Percentiles rank a stretch among this genome's conserved stretches.
Evolutionary conservation across 1,139 yeast genomes (phyloP).

Genomic region (Kodamaea fungicola): DNA sequence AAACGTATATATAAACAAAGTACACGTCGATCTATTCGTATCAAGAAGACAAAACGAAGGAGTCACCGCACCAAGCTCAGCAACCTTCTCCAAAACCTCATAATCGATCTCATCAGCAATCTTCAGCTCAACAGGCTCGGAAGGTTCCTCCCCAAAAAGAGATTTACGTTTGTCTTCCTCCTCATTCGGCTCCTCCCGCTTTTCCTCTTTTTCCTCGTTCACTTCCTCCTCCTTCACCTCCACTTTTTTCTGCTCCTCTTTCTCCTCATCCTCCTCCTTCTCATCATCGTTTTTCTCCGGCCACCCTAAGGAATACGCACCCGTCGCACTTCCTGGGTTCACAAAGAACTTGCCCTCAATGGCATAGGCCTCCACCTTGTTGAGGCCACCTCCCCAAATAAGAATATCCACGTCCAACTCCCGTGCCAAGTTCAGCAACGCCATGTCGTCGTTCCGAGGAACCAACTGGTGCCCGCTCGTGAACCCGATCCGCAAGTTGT

Average conservation of each 20-base stretch:
- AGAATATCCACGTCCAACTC: conserved; percentile 89
- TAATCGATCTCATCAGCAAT: conserved; percentile 16
- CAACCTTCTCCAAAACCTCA: conserved; percentile 14
- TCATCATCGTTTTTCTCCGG: conserved; percentile 42
- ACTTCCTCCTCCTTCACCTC: conserved; percentile 1
- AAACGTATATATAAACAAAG: conserved; percentile 80
- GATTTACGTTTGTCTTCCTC: conserved; percentile 1
- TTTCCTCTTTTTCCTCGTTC: conserved; percentile 3
- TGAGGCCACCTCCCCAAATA: conserved; percentile 91
- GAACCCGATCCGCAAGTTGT: conserved; percentile 74
- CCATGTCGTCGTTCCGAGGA: conserved; percentile 84
- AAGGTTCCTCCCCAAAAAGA: conserved; percentile 10
- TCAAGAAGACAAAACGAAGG: conserved; percentile 91
- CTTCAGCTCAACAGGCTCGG: conserved; percentile 8
- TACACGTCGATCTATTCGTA: conserved; percentile 72
- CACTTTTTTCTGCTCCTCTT: conserved; percentile 23
- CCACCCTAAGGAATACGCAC: conserved; percentile 65
- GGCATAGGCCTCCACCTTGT: conserved; percentile 88
- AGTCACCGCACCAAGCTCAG: conserved; percentile 29
- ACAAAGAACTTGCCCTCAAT: conserved; percentile 89
- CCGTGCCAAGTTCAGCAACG: conserved; percentile 77
- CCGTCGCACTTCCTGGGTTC: conserved; percentile 96
- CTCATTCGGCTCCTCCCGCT: conserved; percentile 4
- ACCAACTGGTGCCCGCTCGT: conserved; percentile 82
- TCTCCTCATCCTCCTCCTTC: conserved; percentile 30